phyloP scores from a whole-genome alignment of 768 basidiomycete species.

The Lactifluus piperatus region DNA sequence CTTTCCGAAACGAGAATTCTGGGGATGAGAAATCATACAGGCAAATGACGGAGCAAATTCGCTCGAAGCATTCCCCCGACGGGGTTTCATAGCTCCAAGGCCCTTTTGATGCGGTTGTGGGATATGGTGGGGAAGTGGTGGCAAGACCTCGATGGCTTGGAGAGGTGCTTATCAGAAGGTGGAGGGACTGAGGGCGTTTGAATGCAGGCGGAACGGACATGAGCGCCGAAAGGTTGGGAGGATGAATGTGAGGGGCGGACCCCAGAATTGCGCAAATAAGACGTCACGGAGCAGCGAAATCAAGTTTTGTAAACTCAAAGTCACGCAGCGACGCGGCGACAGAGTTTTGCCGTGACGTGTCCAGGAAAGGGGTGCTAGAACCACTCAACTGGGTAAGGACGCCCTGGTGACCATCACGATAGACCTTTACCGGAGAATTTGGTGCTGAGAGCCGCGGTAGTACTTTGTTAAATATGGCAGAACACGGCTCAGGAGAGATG shows the following conservation, averaged over 20 bases:
- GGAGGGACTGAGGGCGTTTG: constrained; percentile 10
- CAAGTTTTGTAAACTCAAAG: background rate
- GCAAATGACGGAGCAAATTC: constrained; percentile 49
- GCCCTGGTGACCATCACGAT: constrained; percentile 13
- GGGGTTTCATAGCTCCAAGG: constrained; percentile 21
- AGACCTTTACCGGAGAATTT: background rate
- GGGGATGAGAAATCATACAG: constrained; percentile 58
- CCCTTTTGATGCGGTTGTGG: background rate
- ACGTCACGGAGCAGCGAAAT: background rate
- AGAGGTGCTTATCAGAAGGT: constrained; percentile 7
- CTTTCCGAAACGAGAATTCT: constrained; percentile 55
- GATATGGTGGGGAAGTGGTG: background rate
- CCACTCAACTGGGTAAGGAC: background rate
- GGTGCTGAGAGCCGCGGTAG: background rate
- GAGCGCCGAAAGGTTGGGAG: background rate
- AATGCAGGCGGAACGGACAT: constrained; percentile 10
- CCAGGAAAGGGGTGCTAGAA: background rate
- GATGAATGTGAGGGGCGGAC: background rate
- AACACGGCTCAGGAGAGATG: background rate
- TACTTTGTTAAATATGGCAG: background rate
- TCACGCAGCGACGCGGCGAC: background rate
- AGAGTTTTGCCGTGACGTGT: background rate
- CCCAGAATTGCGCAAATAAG: background rate
- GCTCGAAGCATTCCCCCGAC: constrained; percentile 26
- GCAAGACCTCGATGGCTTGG: background rate